Evolutionary conservation across 495 filamentous ascomycete genomes (phyloP), one percentile per base, ranked within the genome.

Genomic region (Melanomma pulvis-pyrius): DNA sequence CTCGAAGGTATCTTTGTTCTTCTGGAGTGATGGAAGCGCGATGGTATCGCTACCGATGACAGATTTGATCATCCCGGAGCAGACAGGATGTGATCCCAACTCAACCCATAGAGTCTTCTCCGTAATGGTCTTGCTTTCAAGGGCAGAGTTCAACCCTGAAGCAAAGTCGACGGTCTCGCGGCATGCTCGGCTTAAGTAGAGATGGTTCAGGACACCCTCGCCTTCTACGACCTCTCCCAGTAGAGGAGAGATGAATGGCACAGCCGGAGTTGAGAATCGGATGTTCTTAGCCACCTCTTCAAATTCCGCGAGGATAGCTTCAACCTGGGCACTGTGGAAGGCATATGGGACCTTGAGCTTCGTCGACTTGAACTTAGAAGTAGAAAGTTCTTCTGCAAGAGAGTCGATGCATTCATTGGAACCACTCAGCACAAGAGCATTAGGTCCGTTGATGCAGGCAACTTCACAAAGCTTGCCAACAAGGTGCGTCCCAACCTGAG

Each of bases 271-370:
- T 3, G 12, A 19, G 52, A 68, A 74, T 53, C 15, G 51, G 11
- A 71, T 54, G 11, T 57, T 47, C 1, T 61, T 28, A 11, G 48
- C 49, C 25, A 56, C 30, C 9, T 26, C 50, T 19, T 52, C 49
- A 32, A 74, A 74, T 24, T 65, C 53, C 22, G 59, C 44, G 30
- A 74, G 48, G 22, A 75, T 72, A 0, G 73, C 53, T 13, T 76
- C 74, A 34, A 76, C 68, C 54, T 76, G 74, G 7, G 70, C 49
- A 13, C 64, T 68, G 26, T 71, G 69, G 52, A 71, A 71, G 9
- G 69, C 69, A 25, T 86, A 94, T 32, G 90, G 89, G 17, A 92
- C 84, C 41, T 85, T 83, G 3, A 94, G 81, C 69, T 39, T 32
- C 24, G 29, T 71, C 1, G 81, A 87, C 74, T 90, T 92, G 72